These are phyloP conservation scores for Penicillium chermesinum DNA, from an alignment of 495 filamentous ascomycete species.

Conservation along the genomic window DNA sequence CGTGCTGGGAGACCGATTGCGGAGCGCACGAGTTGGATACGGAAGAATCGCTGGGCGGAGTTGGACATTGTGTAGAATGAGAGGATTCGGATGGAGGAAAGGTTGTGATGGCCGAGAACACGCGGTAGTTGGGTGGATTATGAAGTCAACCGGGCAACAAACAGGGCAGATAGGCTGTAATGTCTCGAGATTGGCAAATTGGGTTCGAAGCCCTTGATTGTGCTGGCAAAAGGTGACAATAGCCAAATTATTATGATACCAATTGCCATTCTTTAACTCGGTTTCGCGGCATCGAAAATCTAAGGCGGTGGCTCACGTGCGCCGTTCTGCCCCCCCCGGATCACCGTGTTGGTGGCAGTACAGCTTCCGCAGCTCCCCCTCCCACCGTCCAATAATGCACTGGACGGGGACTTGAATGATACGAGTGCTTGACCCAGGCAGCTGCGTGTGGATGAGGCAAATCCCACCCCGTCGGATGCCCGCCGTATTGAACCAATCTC, in stretches of 20 bases:
- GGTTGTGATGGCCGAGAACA: background rate
- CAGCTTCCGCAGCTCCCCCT: constrained; percentile 18
- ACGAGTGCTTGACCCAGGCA: constrained; percentile 2
- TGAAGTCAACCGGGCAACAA: too few species aligned
- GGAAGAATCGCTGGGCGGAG: constrained; percentile 78
- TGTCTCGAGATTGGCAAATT: too few species aligned
- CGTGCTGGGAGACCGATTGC: constrained; percentile 86
- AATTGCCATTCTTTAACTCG: background rate
- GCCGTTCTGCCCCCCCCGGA: constrained; percentile 15
- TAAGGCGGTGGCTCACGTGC: constrained; percentile 26
- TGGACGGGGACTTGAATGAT: constrained; percentile 1
- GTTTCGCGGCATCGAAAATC: constrained; percentile 11
- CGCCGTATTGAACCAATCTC: constrained; percentile 1
- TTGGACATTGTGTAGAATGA: constrained; percentile 1
- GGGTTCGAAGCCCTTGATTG: background rate
- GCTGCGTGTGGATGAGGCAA: background rate
- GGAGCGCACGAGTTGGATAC: constrained; percentile 88
- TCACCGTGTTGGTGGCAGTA: background rate
- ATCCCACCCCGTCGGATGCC: background rate
- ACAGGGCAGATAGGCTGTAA: too few species aligned
- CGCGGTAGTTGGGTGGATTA: background rate
- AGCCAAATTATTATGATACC: background rate
- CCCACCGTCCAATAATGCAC: constrained; percentile 3
- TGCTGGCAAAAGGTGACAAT: background rate
- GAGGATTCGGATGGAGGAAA: constrained; percentile 1